Base-by-base conservation (phyloP, 2,329 filamentous ascomycete genomes). In the Claviceps digitariae region DNA sequence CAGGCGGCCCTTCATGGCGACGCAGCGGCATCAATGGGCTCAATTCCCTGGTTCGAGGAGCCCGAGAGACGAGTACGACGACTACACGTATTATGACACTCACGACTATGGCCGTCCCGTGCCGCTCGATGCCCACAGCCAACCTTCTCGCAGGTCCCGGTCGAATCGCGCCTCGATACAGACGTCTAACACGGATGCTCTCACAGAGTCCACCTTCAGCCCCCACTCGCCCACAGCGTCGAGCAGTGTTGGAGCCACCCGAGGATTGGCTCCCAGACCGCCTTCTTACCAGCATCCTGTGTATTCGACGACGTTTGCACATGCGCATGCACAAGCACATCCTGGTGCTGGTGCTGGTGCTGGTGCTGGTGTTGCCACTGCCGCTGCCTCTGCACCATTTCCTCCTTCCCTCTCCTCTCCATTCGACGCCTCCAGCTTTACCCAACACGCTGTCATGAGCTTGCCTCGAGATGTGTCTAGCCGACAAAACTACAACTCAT, bases 191-290 rank as follows among this genome's bases (percentile, higher is more conserved):
- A 78, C 76, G 55, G 76, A 80, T 57, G 72, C 74, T 58, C 71
- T 71, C 52, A 78, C 78, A 59, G 76, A 81, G 55, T 79, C 78
- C 50, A 81, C 78, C 48, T 72, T 77, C 62, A 81, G 77, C 60
- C 77, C 79, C 47, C 74, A 70, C 57, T 81, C 79, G 38, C 79
- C 80, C 44, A 73, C 72, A 46, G 65, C 70, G 52, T 73, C 77
- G 31, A 76, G 67, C 61, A 77, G 79, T 60, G 67, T 67, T 46
- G 70, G 66, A 60, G 67, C 67, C 47, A 70, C 66, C 52, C 69
- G 74, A 58, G 79, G 78, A 27, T 71, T 82, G 56, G 75, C 79
- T 59, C 79, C 80, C 51, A 74, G 79, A 54, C 80, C 81, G 41
- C 71, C 77, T n/a, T 81, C 79, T 2, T 72, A 78, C 54, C 73